phyloP scores from a whole-genome alignment of 345 rosid genomes.

The Trapa bicornis region DNA sequence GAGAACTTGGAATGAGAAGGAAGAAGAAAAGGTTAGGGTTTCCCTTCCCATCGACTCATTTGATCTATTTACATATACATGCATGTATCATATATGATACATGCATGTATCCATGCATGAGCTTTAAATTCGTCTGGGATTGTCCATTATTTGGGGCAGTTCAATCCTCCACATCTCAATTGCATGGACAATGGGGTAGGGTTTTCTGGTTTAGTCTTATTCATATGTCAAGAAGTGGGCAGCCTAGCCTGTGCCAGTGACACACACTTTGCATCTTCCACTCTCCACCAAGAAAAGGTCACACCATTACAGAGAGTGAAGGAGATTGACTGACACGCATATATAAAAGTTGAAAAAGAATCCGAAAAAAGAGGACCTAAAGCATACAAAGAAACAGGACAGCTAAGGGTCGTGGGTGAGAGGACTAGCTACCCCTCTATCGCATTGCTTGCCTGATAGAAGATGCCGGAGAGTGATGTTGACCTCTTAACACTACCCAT shows the following conservation, averaged over 20 bases:
- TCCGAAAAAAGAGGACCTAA: neutral
- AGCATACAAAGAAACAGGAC: neutral
- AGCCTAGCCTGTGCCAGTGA: slow-evolving; percentile 22
- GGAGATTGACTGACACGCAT: neutral
- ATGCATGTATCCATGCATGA: neutral
- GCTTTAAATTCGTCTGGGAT: slow-evolving; percentile 1
- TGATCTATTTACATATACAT: too few species aligned
- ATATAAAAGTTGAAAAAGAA: neutral
- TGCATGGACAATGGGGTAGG: slow-evolving; percentile 9
- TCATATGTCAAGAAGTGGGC: slow-evolving; percentile 20
- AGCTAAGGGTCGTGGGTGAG: neutral
- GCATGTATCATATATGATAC: too few species aligned
- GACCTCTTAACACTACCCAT: neutral
- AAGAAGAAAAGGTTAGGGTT: neutral
- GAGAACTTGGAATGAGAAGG: neutral
- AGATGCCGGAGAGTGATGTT: neutral
- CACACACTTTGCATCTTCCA: slow-evolving; percentile 18
- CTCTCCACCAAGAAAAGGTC: neutral
- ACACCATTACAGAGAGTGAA: neutral
- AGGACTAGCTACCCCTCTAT: neutral
- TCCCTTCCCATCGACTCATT: neutral
- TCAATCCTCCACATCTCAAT: slow-evolving; percentile 13
- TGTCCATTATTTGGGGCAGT: neutral
- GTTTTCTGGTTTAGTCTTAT: slow-evolving; percentile 3
- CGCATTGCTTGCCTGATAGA: neutral